Base-by-base conservation (phyloP, 2,329 filamentous ascomycete species). In the Domatiomyces globalis region DNA sequence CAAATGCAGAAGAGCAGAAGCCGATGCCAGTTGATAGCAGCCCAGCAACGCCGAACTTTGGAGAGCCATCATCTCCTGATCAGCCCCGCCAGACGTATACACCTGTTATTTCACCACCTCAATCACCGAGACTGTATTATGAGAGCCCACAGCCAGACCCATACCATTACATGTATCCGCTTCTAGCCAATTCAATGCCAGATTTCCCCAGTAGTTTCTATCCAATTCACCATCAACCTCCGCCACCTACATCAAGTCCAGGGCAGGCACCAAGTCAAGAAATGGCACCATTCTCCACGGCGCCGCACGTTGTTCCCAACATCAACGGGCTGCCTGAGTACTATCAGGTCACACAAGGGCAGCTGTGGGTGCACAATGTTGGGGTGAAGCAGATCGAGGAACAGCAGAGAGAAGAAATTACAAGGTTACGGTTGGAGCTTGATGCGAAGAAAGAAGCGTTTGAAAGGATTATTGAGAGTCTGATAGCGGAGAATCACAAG, bases 291-390 rank as follows among this genome's bases (percentile, higher is more conserved):
- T 45, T 22, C 15, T 12, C 19, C 44, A 27, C 9, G 18, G 25
- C 25, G n/a, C 44, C 72, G 55, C 68, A 64, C 46, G 69, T 70
- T 9, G 68, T 74, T 52, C 71, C 71, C 1, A 71, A 74, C 50
- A 66, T 74, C 53, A 69, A 66, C 52, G 66, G 67, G 46, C 62
- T 71, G 47, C 61, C 70, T 27, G 61, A 64, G 51, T 69, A 70
- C 46, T 77, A 75, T 63, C 74, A 72, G 54, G 71, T 72, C 51
- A 73, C 72, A 2, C 71, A 76, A 51, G 70, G 65, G 49, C 73
- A 75, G 58, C 66, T 77, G 9, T 69, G 67, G 25, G 66, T 69
- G 29, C 68, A 73, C 15, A 74, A 76, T 54, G 69, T 72, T 27
- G 65, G 74, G 48, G 69, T 74, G 54, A 73, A 71, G 50, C 69